Evolutionary conservation across 2,329 filamentous ascomycete genomes (phyloP), one percentile per base, ranked within the genome.

Genomic region (Nemania bipapillata): DNA sequence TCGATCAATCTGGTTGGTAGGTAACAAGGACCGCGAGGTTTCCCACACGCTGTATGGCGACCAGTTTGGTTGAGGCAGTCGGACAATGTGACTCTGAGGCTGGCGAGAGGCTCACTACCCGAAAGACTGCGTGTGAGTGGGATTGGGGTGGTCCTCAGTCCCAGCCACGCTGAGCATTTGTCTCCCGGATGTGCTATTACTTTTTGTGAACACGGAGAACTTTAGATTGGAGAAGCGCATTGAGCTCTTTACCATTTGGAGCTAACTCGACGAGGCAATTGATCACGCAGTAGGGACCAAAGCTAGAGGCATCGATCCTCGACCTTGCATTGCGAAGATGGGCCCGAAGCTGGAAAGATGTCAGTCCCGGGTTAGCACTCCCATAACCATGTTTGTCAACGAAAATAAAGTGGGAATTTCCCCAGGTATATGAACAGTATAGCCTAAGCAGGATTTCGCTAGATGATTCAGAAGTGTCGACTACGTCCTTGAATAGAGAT

Each of bases 371-470:
- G 4, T 15, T 45, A 7, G 11, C 55, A 32, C 24, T 15, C 6
- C 26, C 55, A 58, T 47, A 9, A 24, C 12, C 22, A 4, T 47
- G 12, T 24, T 32, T 15, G 26, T 58, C 40, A 32, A 58, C 32
- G 24, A 58, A 37, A 57, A 45, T 24, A 28, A 9, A 20, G 20
- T 28, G 35, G 9, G 54, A 9, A 28, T 17, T 26, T 2, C 35
- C 54, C 54, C 54, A 57, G 12, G 54, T 57, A 57, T 57, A 45
- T n/a, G 35, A 57, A 17, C 54, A 57, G 11, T 28, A 57, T 22
- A 57, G 24, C 15, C 35, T 28, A 22, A 28, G 8, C 3, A 20
- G 22, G 42, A 45, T 45, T 22, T 57, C 54, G 54, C 4, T 28
- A 20, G 54, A 45, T 15, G 22, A 3, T 28, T 28, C 24, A 30